phyloP scores from a whole-genome alignment of 768 basidiomycete genomes.

The Chalciporus piperatus region DNA sequence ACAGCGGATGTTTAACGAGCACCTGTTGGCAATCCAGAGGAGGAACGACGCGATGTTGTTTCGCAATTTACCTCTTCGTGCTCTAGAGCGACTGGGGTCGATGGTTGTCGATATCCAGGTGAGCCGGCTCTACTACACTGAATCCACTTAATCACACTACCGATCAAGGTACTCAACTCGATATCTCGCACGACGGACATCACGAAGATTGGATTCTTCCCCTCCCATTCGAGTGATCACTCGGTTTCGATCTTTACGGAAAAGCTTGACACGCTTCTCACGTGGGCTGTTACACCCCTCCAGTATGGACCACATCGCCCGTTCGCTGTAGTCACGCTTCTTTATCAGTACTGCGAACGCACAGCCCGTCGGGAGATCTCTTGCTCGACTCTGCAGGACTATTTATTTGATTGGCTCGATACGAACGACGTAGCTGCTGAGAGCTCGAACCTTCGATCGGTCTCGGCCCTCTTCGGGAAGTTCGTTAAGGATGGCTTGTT shows the following conservation, averaged over 20 bases:
- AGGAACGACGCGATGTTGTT: conserved; percentile 84
- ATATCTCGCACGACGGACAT: conserved; percentile 67
- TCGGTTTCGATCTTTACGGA: conserved; percentile 50
- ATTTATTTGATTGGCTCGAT: conserved; percentile 82
- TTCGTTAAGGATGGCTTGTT: conserved; percentile 69
- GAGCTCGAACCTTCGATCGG: conserved; percentile 49
- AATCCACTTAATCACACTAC: not conserved
- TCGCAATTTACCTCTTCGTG: conserved; percentile 58
- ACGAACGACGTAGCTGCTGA: conserved; percentile 60
- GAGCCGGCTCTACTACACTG: not conserved
- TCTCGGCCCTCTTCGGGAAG: conserved; percentile 69
- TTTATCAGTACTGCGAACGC: conserved; percentile 59
- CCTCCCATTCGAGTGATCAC: conserved; percentile 34
- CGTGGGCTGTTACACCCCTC: conserved; percentile 77
- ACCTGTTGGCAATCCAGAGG: conserved; percentile 65
- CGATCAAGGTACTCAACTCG: conserved; percentile 68
- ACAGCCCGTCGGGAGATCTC: conserved; percentile 62
- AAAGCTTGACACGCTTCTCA: conserved; percentile 71
- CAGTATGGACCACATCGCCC: conserved; percentile 84
- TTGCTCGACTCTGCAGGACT: conserved; percentile 66
- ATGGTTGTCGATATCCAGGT: conserved; percentile 57
- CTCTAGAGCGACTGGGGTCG: conserved; percentile 56
- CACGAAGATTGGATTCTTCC: conserved; percentile 55
- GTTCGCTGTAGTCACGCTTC: conserved; percentile 69
- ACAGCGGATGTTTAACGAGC: conserved; percentile 49